phyloP scores from a whole-genome alignment of 257 asterid species.

The Anisodus acutangulus region DNA sequence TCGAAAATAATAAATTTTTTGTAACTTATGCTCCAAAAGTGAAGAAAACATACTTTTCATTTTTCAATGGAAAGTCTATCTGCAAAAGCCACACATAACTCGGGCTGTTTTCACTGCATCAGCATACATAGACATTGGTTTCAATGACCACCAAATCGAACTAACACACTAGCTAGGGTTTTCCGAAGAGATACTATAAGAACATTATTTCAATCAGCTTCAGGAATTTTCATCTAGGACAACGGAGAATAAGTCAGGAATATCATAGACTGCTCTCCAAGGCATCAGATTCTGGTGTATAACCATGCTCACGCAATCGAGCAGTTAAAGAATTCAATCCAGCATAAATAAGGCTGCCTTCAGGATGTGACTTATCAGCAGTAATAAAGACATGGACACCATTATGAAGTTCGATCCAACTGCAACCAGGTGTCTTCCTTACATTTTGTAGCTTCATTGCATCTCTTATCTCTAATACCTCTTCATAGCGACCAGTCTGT shows the following conservation, averaged over 20 bases:
- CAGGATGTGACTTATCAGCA: constrained; percentile 60
- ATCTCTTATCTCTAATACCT: constrained; percentile 72
- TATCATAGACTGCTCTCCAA: constrained; percentile 47
- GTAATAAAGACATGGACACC: constrained; percentile 68
- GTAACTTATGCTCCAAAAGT: neutral
- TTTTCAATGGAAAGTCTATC: neutral
- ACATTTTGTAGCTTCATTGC: constrained; percentile 74
- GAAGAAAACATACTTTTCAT: neutral
- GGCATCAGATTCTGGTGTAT: constrained; percentile 37
- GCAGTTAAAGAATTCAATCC: constrained; percentile 62
- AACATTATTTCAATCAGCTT: neutral
- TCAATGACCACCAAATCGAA: too few relatives aligned
- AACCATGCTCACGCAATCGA: constrained; percentile 53
- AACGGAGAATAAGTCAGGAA: neutral
- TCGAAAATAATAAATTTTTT: neutral
- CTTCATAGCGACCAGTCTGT: constrained; percentile 68
- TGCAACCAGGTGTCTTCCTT: constrained; percentile 85
- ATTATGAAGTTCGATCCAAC: constrained; percentile 80
- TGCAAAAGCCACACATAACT: neutral
- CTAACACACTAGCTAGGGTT: too few relatives aligned
- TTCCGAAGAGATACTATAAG: too few relatives aligned
- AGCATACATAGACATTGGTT: neutral
- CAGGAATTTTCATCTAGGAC: constrained; percentile 10
- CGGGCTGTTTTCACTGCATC: neutral
- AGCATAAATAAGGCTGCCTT: constrained; percentile 50